Evolutionary conservation across 768 basidiomycete species (phyloP), one percentile per base, ranked within the genome.

Genomic region (Asterophora parasitica): DNA sequence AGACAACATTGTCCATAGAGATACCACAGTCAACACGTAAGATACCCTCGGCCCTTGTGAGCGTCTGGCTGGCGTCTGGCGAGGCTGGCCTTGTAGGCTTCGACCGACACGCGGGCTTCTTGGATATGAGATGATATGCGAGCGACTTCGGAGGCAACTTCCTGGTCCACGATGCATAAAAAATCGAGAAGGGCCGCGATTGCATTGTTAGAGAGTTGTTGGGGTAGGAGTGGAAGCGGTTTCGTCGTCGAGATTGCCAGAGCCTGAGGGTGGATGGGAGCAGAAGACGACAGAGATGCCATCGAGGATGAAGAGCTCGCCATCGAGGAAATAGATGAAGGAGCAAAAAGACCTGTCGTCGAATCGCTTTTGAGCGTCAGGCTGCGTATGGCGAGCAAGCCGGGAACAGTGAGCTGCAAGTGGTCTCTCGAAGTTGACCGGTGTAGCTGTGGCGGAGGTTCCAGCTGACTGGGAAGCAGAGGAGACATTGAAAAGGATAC

Each of bases 161-260:
- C 70, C 33, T 57, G 53, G 46, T 71, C 65, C 53, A 68, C 58
- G 17, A 44, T 26, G 38, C 69, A 66, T 10, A 74, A 60, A 10
- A 31, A 9, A 12, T 31, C 30, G 26, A 72, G 56, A 45, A 66
- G 55, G 13, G 67, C 60, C 30, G 30, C 2, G 32, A 70, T 48
- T 7, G 32, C 42, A 19, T 11, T 50, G 8, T 15, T 23, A 20
- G 40, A 31, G 41, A 28, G 35, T 26, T 36, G 36, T 32, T 8
- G 15, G 7, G 42, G 48, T 4, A 48, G 15, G 13, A 27, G 42
- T 7, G 50, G 49, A 15, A 54, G 50, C 17, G 58, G 39, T 36
- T 52, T 31, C 30, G 9, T 8, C 4, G 30, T 2, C 12, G 30
- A 31, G 30, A 8, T 31, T 31, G 9, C 30, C 30, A 31, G 9